Conservation (phyloP, 768 basidiomycete species). For the Panellus pusillus region DNA sequence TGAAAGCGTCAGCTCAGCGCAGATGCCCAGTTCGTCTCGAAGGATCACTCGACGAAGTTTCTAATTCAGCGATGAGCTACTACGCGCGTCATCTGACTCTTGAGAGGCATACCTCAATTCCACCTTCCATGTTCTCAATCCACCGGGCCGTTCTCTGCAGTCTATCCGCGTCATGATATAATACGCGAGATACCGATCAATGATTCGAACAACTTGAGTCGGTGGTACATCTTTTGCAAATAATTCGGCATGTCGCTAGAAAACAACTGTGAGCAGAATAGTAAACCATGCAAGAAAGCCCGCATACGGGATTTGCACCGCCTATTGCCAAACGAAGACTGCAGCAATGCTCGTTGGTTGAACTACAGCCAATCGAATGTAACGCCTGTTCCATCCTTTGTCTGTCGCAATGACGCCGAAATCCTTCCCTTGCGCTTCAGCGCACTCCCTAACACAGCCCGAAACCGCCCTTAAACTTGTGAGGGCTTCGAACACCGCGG, state of each 20-base stretch:
- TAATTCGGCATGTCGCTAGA: conserved; percentile 58
- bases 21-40: conserved; percentile 73
- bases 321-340: conserved; percentile 72
- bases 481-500: conserved; percentile 66
- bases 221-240: conserved; percentile 70
- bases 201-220: conserved; percentile 56
- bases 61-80: conserved; percentile 25
- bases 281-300: not conserved
- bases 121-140: conserved; percentile 70
- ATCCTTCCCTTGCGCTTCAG: conserved; percentile 74
- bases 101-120: conserved; percentile 47
- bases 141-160: conserved; percentile 73
- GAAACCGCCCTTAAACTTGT: conserved; percentile 78
- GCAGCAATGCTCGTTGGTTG: not conserved
- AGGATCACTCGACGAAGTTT: conserved; percentile 65
- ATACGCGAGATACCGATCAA: conserved; percentile 54
- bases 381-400: conserved; percentile 69
- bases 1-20: conserved; percentile 61
- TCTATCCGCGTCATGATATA: conserved; percentile 76
- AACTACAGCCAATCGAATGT: not conserved
- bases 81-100: not conserved
- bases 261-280: conserved; percentile 2
- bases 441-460: conserved; percentile 75
- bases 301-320: conserved; percentile 47
- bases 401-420: conserved; percentile 77